These are phyloP conservation scores for Antitrichia curtipendula DNA, from an alignment of 225 moss, liverwort and hornwort species.

Conservation along the genomic window DNA sequence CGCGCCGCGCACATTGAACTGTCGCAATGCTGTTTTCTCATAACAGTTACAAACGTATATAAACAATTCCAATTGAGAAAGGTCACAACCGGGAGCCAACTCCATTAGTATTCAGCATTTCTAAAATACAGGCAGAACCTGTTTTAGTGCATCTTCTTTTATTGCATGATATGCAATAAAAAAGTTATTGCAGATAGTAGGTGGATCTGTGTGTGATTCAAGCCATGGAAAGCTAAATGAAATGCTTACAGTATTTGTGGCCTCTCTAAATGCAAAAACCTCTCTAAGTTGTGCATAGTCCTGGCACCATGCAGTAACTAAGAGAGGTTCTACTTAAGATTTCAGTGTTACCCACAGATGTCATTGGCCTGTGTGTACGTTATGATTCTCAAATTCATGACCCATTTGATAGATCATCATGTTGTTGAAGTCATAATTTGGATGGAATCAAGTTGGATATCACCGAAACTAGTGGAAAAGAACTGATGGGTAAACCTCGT, in stretches of 20 bases:
- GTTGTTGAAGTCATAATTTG: not conserved
- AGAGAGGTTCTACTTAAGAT: too few species aligned
- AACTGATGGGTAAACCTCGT: not conserved
- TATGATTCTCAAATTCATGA: not conserved
- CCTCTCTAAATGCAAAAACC: too few species aligned
- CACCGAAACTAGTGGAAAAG: too few species aligned
- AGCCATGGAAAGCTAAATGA: too few species aligned
- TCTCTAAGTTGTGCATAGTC: too few species aligned
- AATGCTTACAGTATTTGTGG: too few species aligned
- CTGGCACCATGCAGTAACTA: too few species aligned
- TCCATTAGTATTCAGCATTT: not conserved
- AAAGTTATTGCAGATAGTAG: too few species aligned
- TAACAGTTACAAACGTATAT: not conserved
- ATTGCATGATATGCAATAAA: too few species aligned
- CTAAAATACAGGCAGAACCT: too few species aligned
- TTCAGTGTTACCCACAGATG: not conserved
- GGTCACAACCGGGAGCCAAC: not conserved
- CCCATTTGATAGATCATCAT: not conserved
- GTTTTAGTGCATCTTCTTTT: too few species aligned
- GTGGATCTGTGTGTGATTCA: too few species aligned
- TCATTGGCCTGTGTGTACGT: not conserved
- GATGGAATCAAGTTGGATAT: not conserved
- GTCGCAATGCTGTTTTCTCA: not conserved
- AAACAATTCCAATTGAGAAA: not conserved
- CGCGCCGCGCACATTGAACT: not conserved